Conservation (phyloP, 805 yeast species). For the Jamesozyma spencerorum region DNA sequence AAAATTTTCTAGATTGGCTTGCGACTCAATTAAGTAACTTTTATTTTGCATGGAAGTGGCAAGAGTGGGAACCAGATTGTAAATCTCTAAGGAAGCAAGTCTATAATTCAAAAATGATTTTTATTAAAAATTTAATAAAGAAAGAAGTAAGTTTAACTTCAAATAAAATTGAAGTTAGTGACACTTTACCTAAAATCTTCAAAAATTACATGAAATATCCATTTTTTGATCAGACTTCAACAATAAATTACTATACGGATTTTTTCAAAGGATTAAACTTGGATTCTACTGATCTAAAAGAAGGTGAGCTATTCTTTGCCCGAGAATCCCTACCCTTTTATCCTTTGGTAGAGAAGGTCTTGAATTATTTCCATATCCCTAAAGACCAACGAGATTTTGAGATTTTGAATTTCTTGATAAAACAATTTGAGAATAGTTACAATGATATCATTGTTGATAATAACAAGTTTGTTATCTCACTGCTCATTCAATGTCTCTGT, state of each 20-base stretch:
- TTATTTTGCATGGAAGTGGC: slow-evolving; percentile 92
- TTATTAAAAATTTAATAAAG: slow-evolving; percentile 63
- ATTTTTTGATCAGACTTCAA: slow-evolving; percentile 25
- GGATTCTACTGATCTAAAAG: slow-evolving; percentile 16
- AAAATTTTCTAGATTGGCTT: slow-evolving; percentile 75
- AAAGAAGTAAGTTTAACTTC: slow-evolving; percentile 73
- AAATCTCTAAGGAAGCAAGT: slow-evolving; percentile 30
- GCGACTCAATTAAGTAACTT: slow-evolving; percentile 81
- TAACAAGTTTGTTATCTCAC: slow-evolving; percentile 41
- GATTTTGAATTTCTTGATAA: slow-evolving; percentile 17
- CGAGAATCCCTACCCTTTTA: slow-evolving; percentile 29
- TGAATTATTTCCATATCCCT: slow-evolving; percentile 25
- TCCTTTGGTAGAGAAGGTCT: slow-evolving; percentile 25
- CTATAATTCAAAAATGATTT: slow-evolving; percentile 60
- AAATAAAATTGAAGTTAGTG: slow-evolving; percentile 47
- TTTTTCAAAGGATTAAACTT: slow-evolving; percentile 12
- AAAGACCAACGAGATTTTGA: slow-evolving; percentile 13
- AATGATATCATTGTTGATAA: slow-evolving; percentile 26
- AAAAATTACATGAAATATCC: slow-evolving; percentile 34
- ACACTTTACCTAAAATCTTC: slow-evolving; percentile 54
- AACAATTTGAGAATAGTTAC: slow-evolving; percentile 17
- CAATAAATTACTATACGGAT: slow-evolving; percentile 28
- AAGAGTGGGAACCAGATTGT: slow-evolving; percentile 66
- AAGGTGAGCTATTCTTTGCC: slow-evolving; percentile 29
- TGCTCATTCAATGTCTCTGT: slow-evolving; percentile 61